Evolutionary conservation across 176 grass and related monocot genomes (phyloP).

Genomic region (Tillandsia leiboldiana): DNA sequence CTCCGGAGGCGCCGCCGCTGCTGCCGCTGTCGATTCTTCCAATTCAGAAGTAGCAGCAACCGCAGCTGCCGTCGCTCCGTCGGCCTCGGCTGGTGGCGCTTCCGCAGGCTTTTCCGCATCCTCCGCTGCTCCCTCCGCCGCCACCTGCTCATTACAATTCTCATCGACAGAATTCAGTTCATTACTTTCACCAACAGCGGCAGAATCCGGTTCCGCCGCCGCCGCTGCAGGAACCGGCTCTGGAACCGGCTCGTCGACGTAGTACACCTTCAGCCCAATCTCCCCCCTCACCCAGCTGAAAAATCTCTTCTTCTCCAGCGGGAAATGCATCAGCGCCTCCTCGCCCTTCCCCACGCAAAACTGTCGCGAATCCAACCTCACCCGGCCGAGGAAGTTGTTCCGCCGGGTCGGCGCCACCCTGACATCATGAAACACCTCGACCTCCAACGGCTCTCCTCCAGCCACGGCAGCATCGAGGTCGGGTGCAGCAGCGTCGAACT

Average conservation of each 20-base stretch:
- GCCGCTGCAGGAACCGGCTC: slow-evolving; percentile 4
- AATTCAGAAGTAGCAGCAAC: not conserved
- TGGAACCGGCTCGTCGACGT: slow-evolving; percentile 44
- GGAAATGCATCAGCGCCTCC: slow-evolving; percentile 80
- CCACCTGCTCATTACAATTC: not conserved
- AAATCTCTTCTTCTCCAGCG: slow-evolving; percentile 72
- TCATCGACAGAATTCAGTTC: not conserved
- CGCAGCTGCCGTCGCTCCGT: slow-evolving; percentile 11
- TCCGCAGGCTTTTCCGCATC: slow-evolving; percentile 18
- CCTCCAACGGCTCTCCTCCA: slow-evolving; percentile 49
- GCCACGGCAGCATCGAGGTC: not conserved
- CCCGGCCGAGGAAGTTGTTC: slow-evolving; percentile 74
- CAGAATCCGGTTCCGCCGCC: slow-evolving; percentile 5
- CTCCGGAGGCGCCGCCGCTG: slow-evolving; percentile 7
- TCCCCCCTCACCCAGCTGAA: slow-evolving; percentile 78
- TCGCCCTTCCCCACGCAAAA: slow-evolving; percentile 66
- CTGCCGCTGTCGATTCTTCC: not conserved
- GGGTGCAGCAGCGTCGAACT: slow-evolving; percentile 35
- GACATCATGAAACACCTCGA: slow-evolving; percentile 55
- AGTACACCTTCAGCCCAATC: slow-evolving; percentile 67
- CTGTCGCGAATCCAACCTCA: slow-evolving; percentile 57
- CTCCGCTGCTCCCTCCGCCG: not conserved
- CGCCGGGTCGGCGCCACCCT: slow-evolving; percentile 52
- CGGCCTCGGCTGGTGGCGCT: slow-evolving; percentile 5
- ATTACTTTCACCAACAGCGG: slow-evolving; percentile 4